Base-by-base conservation (phyloP, 768 basidiomycete species). In the Mycena belliarum region DNA sequence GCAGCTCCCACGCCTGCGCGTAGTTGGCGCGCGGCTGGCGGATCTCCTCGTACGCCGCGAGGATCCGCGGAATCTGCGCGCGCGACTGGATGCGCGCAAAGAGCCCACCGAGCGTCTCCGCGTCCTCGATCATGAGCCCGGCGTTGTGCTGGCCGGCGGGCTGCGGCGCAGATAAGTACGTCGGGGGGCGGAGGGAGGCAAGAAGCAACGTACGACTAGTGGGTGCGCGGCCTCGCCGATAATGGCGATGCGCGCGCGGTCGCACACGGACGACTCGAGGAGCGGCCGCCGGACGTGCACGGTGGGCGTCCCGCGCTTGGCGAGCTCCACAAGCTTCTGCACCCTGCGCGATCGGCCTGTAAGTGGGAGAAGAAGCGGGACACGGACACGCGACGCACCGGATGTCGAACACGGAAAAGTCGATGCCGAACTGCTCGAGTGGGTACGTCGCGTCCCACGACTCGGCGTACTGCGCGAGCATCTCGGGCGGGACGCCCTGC, bases 201-300 rank as follows among this genome's bases (percentile, higher is more conserved):
- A 46, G n/a, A 8, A 32, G 14, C 3, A 23, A 64, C 72, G 52
- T 59, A 76, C 85, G 66, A 82, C 70, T 33, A 82, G 68, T 15
- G 84, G 81, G 67, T 87, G 84, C 0, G 81, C 83, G 2, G 84
- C 84, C 52, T 86, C 83, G 47, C 85, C 86, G n/a, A 85, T 75
- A 16, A 86, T 68, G 16, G 82, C 76, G 21, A 82, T 69, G 48
- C 76, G 73, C 9, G 79, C 81, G 20, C 69, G 66, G 12, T 78
- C 73, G 62, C 84, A 82, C 7, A 81, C 78, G 70, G 82, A 77
- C 45, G 72, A 76, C 28, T 84, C 81, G 21, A 82, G 65, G 40
- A 68, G 49, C 6, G 72, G 69, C 26, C 69, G 66, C 9, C 64
- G 57, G 29, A 66, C 60, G 57, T 70, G 70, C 20, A 73, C 67